These are phyloP conservation scores for Lodderomyces theae DNA, from an alignment of 1,139 yeast species.

Conservation along the genomic window DNA sequence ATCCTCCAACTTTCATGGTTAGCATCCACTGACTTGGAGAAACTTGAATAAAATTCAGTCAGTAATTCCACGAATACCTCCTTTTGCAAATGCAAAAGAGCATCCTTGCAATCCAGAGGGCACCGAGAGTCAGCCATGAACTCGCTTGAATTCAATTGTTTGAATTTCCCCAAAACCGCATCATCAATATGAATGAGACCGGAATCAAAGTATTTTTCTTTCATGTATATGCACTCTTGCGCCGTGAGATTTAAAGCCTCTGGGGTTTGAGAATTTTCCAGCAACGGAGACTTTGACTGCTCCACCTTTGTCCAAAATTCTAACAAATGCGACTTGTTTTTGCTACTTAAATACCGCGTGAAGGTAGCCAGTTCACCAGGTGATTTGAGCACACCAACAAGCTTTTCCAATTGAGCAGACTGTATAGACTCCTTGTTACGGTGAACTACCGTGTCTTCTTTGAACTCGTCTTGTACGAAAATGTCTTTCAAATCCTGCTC, in stretches of 20 bases:
- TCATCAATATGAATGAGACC: neutral
- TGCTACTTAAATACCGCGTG: neutral
- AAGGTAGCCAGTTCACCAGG: neutral
- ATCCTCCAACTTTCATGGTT: neutral
- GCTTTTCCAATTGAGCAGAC: neutral
- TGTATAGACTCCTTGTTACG: neutral
- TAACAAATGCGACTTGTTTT: conserved; percentile 20
- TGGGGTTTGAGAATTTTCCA: conserved; percentile 23
- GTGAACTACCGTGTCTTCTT: neutral
- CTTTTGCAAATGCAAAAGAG: neutral
- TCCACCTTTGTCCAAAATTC: conserved; percentile 71
- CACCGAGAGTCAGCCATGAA: neutral
- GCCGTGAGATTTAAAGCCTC: neutral
- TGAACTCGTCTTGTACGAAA: neutral
- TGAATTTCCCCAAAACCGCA: neutral
- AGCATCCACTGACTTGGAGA: neutral
- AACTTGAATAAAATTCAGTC: neutral
- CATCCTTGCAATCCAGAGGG: neutral
- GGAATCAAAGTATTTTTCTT: neutral
- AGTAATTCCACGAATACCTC: neutral
- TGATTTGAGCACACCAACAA: neutral
- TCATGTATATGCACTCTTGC: neutral
- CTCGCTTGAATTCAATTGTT: neutral
- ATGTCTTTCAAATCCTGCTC: neutral
- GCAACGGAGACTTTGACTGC: conserved; percentile 68